Percentiles rank a stretch among this genome's conserved stretches.
These are phyloP conservation scores for Ambrosiella cleistominuta DNA, from an alignment of 2,329 filamentous ascomycete species.

Conservation along the genomic window DNA sequence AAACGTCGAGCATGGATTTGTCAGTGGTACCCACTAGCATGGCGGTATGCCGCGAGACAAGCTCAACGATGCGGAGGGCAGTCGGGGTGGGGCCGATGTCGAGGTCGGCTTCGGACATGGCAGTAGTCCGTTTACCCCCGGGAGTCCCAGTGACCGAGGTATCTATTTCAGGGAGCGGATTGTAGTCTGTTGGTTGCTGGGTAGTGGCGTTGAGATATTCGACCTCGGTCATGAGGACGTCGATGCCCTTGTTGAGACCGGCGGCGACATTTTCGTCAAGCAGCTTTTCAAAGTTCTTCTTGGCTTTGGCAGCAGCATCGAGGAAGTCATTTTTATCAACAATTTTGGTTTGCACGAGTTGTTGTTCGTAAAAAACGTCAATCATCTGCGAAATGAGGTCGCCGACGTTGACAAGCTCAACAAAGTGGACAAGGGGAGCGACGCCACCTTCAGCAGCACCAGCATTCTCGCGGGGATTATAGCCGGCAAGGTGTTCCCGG, in stretches of 20 bases:
- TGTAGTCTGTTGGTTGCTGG: constrained; percentile 77
- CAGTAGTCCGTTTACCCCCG: not conserved
- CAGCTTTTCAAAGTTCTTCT: constrained; percentile 98
- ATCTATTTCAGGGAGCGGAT: constrained; percentile 35
- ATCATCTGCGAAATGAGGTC: constrained; percentile 98
- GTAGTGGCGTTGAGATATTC: constrained; percentile 86
- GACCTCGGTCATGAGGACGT: constrained; percentile 95
- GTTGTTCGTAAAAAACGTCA: constrained; percentile 95
- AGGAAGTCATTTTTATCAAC: constrained; percentile 89
- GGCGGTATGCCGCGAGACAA: constrained; percentile 73
- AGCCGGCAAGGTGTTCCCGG: constrained; percentile 74
- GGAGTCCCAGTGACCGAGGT: constrained; percentile 7
- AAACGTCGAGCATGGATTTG: constrained; percentile 95
- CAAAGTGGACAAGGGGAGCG: constrained; percentile 81
- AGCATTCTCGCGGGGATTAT: constrained; percentile 71
- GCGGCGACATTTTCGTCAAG: constrained; percentile 91
- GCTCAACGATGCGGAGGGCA: constrained; percentile 61
- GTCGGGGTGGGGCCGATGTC: constrained; percentile 57
- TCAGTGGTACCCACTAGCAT: constrained; percentile 93
- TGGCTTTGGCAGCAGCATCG: constrained; percentile 77
- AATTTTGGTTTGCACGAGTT: constrained; percentile 65
- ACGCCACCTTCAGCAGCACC: constrained; percentile 47
- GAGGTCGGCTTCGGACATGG: constrained; percentile 20
- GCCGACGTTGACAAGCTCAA: constrained; percentile 94
- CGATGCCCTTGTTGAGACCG: constrained; percentile 91